Percentiles rank a stretch among this genome's conserved stretches.
Evolutionary conservation across 2,329 filamentous ascomycete species (phyloP).

Genomic region (Aspergillus awamori): DNA sequence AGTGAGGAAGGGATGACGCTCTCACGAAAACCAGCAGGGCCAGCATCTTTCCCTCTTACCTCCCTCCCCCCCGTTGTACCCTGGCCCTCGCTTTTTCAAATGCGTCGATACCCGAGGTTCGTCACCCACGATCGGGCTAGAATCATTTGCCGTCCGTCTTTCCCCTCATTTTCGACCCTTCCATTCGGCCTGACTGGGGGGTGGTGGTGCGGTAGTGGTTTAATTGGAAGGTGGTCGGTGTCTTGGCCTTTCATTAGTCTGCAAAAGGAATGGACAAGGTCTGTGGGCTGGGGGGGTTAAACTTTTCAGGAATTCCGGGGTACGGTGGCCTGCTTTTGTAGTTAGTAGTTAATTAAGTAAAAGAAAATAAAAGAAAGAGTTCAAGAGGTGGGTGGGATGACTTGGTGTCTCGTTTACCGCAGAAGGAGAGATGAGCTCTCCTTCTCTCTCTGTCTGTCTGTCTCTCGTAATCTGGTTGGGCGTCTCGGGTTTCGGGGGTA

Average conservation of each 20-base stretch:
- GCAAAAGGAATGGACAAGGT: neutral
- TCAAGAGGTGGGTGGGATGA: neutral
- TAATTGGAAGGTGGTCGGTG: too few relatives aligned
- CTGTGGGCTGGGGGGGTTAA: constrained; percentile 2
- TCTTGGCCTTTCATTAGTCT: neutral
- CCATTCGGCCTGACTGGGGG: constrained; percentile 1
- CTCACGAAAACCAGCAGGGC: constrained; percentile 15
- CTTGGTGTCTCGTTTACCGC: neutral
- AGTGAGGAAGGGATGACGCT: neutral
- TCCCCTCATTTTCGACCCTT: constrained; percentile 15
- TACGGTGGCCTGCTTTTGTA: constrained; percentile 8
- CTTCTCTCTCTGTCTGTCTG: too few relatives aligned
- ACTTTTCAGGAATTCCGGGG: constrained; percentile 7
- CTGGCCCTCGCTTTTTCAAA: neutral
- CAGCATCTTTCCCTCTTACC: neutral
- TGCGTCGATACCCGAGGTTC: constrained; percentile 24
- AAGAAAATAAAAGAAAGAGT: neutral
- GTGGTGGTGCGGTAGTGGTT: neutral
- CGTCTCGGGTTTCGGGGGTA: constrained; percentile 4
- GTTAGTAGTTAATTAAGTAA: neutral
- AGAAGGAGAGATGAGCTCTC: neutral
- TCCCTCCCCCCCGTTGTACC: too few relatives aligned
- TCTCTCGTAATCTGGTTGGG: neutral
- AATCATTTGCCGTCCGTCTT: constrained; percentile 13
- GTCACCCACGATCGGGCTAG: constrained; percentile 12